Conservation (phyloP, 306 rosid genomes). For the Ormosia semicastrata region DNA sequence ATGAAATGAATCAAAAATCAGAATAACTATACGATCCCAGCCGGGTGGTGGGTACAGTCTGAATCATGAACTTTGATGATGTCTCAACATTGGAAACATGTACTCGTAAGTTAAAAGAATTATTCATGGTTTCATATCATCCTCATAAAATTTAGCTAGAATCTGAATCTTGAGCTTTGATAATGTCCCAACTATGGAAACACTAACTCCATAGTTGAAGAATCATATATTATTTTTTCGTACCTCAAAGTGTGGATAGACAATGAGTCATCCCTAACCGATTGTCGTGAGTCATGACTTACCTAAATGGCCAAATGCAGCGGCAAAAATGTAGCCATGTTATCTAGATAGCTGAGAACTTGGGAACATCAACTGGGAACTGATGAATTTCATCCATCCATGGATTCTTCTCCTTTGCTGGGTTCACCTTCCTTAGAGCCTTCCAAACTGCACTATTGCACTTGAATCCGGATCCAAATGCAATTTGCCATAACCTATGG, state of each 20-base stretch:
- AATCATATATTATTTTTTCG: not conserved
- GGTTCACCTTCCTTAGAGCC: conserved; percentile 49
- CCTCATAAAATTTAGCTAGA: not conserved
- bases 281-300: not conserved
- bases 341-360: conserved; percentile 36
- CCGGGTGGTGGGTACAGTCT: not conserved
- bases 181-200: not conserved
- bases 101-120: not conserved
- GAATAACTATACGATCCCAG: not conserved
- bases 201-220: not conserved
- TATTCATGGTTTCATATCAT: not conserved
- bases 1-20: not conserved
- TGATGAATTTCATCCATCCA: conserved; percentile 60
- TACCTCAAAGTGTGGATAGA: not conserved
- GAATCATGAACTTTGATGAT: not conserved
- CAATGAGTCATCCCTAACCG: not conserved
- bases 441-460: conserved; percentile 67
- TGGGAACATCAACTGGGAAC: conserved; percentile 62
- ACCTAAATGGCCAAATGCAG: not conserved
- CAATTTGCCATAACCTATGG: conserved; percentile 67
- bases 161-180: not conserved
- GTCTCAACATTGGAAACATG: not conserved
- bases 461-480: conserved; percentile 68
- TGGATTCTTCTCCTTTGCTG: conserved; percentile 50
- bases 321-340: not conserved